A percentile compares a stretch with the other conserved stretches of the same genome.
Conservation (phyloP, 495 filamentous ascomycete genomes). For the Mycothermus thermophilus region DNA sequence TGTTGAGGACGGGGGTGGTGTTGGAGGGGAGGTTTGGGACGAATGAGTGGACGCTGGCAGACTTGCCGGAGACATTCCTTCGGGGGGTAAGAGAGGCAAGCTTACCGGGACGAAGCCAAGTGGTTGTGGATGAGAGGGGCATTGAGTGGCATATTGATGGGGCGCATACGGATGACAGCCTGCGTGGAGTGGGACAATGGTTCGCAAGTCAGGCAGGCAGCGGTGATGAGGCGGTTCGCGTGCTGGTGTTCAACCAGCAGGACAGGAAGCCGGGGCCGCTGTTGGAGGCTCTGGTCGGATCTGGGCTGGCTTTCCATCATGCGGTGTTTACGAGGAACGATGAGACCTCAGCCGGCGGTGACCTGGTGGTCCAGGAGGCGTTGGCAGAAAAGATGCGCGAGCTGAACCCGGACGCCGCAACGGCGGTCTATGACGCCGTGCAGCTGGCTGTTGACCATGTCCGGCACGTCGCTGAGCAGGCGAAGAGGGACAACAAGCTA, state of each 20-base stretch:
- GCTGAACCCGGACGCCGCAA: constrained; percentile 7
- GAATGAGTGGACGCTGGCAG: constrained; percentile 5
- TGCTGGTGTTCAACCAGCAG: constrained; percentile 92
- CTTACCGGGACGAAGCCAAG: constrained; percentile 65
- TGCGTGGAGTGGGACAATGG: constrained; percentile 59
- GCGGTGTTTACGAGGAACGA: constrained; percentile 31
- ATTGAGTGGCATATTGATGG: constrained; percentile 79
- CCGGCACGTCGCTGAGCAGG: constrained; percentile 6
- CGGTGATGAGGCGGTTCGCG: constrained; percentile 6
- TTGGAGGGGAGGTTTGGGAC: constrained; percentile 12
- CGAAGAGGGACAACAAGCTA: constrained; percentile 5
- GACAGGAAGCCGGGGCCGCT: constrained; percentile 58
- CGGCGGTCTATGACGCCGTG: constrained; percentile 15
- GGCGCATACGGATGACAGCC: constrained; percentile 76
- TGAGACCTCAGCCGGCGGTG: constrained; percentile 8
- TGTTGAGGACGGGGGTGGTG: constrained; percentile 9
- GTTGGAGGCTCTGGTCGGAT: constrained; percentile 31
- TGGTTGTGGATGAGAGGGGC: constrained; percentile 34
- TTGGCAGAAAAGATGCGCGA: constrained; percentile 15
- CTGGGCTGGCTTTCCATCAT: not conserved
- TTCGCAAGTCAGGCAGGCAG: constrained; percentile 39
- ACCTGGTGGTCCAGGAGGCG: constrained; percentile 22
- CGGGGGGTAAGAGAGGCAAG: constrained; percentile 51
- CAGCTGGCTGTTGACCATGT: constrained; percentile 17
- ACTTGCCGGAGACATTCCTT: constrained; percentile 38